A percentile compares a stretch with the other conserved stretches of the same genome.
These are phyloP conservation scores for Triticum timopheevii DNA, from an alignment of 176 grass and related monocot genomes.

Conservation along the genomic window DNA sequence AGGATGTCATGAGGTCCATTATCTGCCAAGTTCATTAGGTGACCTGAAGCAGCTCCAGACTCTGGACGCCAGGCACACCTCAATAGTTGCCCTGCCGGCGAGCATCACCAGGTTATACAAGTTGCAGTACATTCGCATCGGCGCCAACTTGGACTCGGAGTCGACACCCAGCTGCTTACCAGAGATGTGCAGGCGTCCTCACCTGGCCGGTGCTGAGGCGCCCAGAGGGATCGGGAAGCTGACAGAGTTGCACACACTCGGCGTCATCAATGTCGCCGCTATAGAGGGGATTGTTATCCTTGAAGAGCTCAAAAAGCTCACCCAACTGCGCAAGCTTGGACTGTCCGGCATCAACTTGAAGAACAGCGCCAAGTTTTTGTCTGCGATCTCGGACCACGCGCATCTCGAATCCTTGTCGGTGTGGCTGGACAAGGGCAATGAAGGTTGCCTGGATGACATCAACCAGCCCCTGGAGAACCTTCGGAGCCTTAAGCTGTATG, in stretches of 20 bases:
- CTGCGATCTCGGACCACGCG: neutral
- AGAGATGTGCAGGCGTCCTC: neutral
- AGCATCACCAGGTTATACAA: neutral
- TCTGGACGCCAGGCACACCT: neutral
- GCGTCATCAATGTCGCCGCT: too few relatives aligned
- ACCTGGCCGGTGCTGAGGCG: neutral
- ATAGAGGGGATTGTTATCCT: neutral
- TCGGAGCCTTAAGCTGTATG: neutral
- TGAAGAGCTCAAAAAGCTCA: neutral
- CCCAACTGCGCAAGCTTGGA: neutral
- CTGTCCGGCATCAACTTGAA: neutral
- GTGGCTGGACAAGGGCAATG: neutral
- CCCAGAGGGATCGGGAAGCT: neutral
- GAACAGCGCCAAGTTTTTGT: neutral
- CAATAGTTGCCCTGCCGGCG: neutral
- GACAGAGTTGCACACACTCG: neutral
- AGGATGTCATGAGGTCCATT: fast-evolving
- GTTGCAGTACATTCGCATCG: too few relatives aligned
- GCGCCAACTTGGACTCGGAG: neutral
- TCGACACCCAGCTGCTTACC: neutral
- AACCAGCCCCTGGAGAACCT: neutral
- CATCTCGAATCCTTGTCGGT: neutral
- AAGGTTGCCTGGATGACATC: neutral
- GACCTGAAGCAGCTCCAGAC: neutral
- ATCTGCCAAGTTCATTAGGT: constrained; percentile 10